phyloP scores from a whole-genome alignment of 768 basidiomycete genomes.

The Coprinopsis marcescibilis region DNA sequence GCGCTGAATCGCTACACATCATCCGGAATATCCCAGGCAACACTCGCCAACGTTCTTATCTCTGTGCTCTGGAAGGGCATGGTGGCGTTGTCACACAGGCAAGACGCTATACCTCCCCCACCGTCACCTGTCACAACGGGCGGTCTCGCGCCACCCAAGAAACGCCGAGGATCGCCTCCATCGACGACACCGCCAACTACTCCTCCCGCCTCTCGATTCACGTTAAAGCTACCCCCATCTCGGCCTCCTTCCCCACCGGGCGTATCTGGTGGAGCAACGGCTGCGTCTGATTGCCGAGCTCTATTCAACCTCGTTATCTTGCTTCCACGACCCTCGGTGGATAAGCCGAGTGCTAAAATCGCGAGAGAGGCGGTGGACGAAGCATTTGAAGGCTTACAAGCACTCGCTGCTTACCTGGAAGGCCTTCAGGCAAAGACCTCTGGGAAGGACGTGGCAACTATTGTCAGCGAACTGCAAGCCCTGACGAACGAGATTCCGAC shows the following conservation, averaged over 20 bases:
- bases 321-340: slow-evolving; percentile 56
- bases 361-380: slow-evolving; percentile 82
- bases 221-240: slow-evolving; percentile 61
- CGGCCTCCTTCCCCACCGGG: slow-evolving; percentile 61
- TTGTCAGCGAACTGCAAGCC: slow-evolving; percentile 40
- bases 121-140: slow-evolving; percentile 27
- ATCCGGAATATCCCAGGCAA: slow-evolving; percentile 48
- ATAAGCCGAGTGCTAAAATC: slow-evolving; percentile 41
- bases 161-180: slow-evolving; percentile 32
- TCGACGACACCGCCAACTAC: slow-evolving; percentile 48
- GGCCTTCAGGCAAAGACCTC: slow-evolving; percentile 25
- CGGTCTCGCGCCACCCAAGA: slow-evolving; percentile 23
- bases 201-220: slow-evolving; percentile 54
- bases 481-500: slow-evolving; percentile 64
- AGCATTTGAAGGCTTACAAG: slow-evolving; percentile 60
- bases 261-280: slow-evolving; percentile 29
- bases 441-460: slow-evolving; percentile 18
- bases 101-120: slow-evolving; percentile 31
- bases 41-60: slow-evolving; percentile 67
- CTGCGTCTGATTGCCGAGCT: slow-evolving; percentile 53
- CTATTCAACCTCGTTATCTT: slow-evolving; percentile 55
- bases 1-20: slow-evolving; percentile 52
- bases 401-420: slow-evolving; percentile 54
- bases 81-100: slow-evolving; percentile 65
- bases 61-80: slow-evolving; percentile 70